Evolutionary conservation across 1,284 basidiomycete species (phyloP).

Genomic region (Microbotryum intermedium): DNA sequence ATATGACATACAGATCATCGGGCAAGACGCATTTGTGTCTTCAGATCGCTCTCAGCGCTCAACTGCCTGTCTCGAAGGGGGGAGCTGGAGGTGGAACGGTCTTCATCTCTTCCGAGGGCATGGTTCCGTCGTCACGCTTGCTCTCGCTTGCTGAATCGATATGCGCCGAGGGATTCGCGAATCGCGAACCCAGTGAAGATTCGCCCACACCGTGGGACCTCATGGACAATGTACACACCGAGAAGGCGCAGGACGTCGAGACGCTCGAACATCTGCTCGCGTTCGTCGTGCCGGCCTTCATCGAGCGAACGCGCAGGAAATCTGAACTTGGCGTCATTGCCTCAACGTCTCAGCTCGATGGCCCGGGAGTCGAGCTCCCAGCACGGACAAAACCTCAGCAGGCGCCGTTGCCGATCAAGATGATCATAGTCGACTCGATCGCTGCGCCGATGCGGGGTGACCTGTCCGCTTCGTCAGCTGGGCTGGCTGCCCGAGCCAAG

Average conservation of each 20-base stretch:
- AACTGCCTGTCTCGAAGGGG: conserved; percentile 5
- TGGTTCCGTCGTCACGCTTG: conserved; percentile 16
- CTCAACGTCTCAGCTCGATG: too few species aligned
- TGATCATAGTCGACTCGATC: conserved; percentile 27
- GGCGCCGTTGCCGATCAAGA: conserved; percentile 17
- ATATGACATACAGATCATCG: conserved; percentile 9
- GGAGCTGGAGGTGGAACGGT: conserved; percentile 19
- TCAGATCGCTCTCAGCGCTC: conserved; percentile 16
- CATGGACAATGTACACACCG: conserved; percentile 28
- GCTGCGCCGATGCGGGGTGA: conserved; percentile 20
- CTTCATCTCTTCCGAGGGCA: conserved; percentile 28
- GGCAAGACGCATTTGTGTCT: conserved; percentile 28
- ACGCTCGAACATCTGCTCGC: conserved; percentile 17
- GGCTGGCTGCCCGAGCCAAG: conserved; percentile 19
- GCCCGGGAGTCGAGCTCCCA: background rate
- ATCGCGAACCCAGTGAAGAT: background rate
- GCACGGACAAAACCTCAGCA: background rate
- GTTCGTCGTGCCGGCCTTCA: conserved; percentile 18
- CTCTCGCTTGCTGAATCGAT: conserved; percentile 4
- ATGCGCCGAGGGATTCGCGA: background rate
- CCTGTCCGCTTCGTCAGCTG: conserved; percentile 2
- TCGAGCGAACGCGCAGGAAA: conserved; percentile 10
- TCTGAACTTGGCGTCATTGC: too few species aligned
- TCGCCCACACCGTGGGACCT: conserved; percentile 10
- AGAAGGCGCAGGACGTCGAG: conserved; percentile 24